phyloP scores from a whole-genome alignment of 768 basidiomycete genomes.

The Pholiota molesta region DNA sequence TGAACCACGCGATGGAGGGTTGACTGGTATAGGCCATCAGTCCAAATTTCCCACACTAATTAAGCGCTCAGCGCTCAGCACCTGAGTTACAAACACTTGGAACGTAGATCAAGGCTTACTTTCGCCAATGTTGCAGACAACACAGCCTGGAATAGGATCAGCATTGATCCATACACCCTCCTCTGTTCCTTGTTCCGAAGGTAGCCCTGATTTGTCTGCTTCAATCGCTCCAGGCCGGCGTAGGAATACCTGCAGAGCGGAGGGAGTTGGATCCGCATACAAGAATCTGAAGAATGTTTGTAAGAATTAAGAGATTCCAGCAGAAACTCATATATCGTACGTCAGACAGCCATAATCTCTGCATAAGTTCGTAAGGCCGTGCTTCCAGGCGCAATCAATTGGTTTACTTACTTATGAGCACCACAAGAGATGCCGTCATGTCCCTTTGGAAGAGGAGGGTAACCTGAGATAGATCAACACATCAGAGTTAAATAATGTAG shows the following conservation, averaged over 20 bases:
- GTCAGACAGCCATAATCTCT: slow-evolving; percentile 94
- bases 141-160: slow-evolving; percentile 78
- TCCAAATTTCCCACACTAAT: slow-evolving; percentile 92
- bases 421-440: slow-evolving; percentile 89
- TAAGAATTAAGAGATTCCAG: background rate
- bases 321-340: slow-evolving; percentile 39
- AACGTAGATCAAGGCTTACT: slow-evolving; percentile 49
- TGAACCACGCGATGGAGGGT: slow-evolving; percentile 93
- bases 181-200: slow-evolving; percentile 55
- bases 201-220: slow-evolving; percentile 37
- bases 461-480: slow-evolving; percentile 48
- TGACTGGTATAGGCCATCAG: slow-evolving; percentile 80
- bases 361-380: slow-evolving; percentile 1
- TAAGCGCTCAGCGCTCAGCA: background rate
- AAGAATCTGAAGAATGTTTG: slow-evolving; percentile 59
- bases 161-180: slow-evolving; percentile 81
- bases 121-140: slow-evolving; percentile 93
- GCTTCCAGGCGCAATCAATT: background rate
- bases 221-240: slow-evolving; percentile 38
- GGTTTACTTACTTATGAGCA: slow-evolving; percentile 70
- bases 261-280: slow-evolving; percentile 78
- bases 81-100: background rate
- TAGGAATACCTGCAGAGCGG: slow-evolving; percentile 83
- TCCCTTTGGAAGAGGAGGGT: slow-evolving; percentile 81
- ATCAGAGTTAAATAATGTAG: background rate